Evolutionary conservation across 768 basidiomycete species (phyloP).

Genomic region (Podaxis sp.): DNA sequence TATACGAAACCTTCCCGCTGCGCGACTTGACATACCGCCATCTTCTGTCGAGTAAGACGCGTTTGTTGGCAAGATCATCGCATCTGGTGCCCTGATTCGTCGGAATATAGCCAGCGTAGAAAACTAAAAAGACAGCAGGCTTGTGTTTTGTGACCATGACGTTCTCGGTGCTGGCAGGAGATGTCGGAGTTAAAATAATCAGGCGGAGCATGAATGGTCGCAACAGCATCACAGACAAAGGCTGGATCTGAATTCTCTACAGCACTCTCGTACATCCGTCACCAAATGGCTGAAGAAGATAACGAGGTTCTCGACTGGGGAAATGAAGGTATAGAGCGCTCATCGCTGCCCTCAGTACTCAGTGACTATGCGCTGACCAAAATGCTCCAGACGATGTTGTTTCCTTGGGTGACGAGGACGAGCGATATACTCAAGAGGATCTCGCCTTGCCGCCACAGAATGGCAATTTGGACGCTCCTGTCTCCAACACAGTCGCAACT

Average conservation of each 20-base stretch:
- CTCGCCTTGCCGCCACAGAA: slow-evolving; percentile 6
- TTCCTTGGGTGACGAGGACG: slow-evolving; percentile 74
- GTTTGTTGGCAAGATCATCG: slow-evolving; percentile 40
- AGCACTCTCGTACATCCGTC: slow-evolving; percentile 19
- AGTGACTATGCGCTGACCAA: slow-evolving; percentile 33
- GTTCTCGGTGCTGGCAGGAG: background rate
- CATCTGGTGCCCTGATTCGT: slow-evolving; percentile 32
- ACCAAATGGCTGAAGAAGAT: slow-evolving; percentile 64
- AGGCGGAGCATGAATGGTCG: slow-evolving; percentile 23
- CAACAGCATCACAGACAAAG: slow-evolving; percentile 10
- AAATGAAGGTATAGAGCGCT: slow-evolving; percentile 42
- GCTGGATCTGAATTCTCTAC: slow-evolving; percentile 9
- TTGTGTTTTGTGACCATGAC: slow-evolving; percentile 11
- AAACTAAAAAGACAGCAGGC: slow-evolving; percentile 4
- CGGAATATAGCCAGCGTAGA: slow-evolving; percentile 37
- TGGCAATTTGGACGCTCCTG: background rate
- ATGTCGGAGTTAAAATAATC: slow-evolving; percentile 22
- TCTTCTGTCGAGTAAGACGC: slow-evolving; percentile 39
- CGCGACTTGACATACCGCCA: slow-evolving; percentile 25
- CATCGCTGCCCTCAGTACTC: slow-evolving; percentile 18
- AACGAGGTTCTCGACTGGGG: slow-evolving; percentile 71
- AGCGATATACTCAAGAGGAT: slow-evolving; percentile 39
- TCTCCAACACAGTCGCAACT: background rate
- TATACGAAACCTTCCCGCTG: slow-evolving; percentile 27
- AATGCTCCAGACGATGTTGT: slow-evolving; percentile 59